Conservation (phyloP, 345 rosid species). For the Sisymbrium altissimum region DNA sequence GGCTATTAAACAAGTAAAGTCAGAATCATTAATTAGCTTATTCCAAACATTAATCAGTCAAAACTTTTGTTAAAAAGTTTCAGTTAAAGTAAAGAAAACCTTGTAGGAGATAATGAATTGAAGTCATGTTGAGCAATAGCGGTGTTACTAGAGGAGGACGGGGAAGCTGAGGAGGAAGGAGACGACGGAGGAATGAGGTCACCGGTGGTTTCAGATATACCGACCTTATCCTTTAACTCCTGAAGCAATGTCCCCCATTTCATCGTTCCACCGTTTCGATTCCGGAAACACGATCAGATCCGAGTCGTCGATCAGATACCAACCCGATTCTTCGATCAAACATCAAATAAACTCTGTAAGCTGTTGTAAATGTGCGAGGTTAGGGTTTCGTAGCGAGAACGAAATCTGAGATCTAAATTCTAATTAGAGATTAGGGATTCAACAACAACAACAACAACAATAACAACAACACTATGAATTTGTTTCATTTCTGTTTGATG, state of each 20-base stretch:
- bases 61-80: background rate
- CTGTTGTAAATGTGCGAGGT: slow-evolving; percentile 23
- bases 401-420: slow-evolving; percentile 14
- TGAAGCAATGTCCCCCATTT: slow-evolving; percentile 90
- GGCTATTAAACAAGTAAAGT: slow-evolving; percentile 29
- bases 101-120: slow-evolving; percentile 52
- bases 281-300: slow-evolving; percentile 11
- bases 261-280: slow-evolving; percentile 49
- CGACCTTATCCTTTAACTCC: slow-evolving; percentile 91
- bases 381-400: slow-evolving; percentile 19
- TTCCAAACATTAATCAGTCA: slow-evolving; percentile 2
- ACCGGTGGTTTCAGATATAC: slow-evolving; percentile 49
- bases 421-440: slow-evolving; percentile 7
- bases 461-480: too few relatives aligned
- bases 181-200: slow-evolving; percentile 42
- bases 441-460: background rate
- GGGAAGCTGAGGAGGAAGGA: slow-evolving; percentile 40
- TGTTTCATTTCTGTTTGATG: background rate
- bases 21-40: background rate
- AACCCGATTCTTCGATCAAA: slow-evolving; percentile 3
- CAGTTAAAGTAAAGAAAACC: slow-evolving; percentile 34
- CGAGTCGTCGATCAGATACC: slow-evolving; percentile 16
- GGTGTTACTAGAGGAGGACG: slow-evolving; percentile 37
- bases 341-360: slow-evolving; percentile 13
- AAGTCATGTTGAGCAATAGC: slow-evolving; percentile 44